Evolutionary conservation across 805 yeast genomes (phyloP).

Genomic region (baker's yeast (Saccharomyces cerevisiae)): DNA sequence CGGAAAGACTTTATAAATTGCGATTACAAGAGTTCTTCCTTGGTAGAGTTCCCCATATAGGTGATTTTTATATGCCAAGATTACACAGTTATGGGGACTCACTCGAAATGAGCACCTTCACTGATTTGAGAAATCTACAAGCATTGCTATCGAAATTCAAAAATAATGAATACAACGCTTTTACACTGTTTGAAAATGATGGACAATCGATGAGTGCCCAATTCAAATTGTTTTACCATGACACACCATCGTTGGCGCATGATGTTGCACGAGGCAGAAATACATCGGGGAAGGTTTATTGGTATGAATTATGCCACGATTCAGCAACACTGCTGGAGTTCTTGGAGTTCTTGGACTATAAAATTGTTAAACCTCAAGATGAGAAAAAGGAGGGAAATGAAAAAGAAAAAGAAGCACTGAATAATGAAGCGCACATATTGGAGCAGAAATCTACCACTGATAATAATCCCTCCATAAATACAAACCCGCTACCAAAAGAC

Average conservation of each 20-base stretch:
- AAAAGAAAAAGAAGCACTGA: slow-evolving; percentile 1
- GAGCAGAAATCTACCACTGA: slow-evolving; percentile 1
- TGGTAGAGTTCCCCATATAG: slow-evolving; percentile 22
- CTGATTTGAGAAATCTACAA: slow-evolving; percentile 12
- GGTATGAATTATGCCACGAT: slow-evolving; percentile 23
- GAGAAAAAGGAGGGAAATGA: slow-evolving; percentile 1
- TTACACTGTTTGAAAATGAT: slow-evolving; percentile 13
- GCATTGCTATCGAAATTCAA: slow-evolving; percentile 10
- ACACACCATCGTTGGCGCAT: slow-evolving; percentile 15
- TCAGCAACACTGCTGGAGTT: slow-evolving; percentile 13
- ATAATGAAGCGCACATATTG: background rate
- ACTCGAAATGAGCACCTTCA: slow-evolving; percentile 9
- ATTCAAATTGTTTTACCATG: slow-evolving; percentile 20
- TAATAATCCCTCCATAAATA: slow-evolving; percentile 4
- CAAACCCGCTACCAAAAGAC: slow-evolving; percentile 18
- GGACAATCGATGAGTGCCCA: slow-evolving; percentile 16
- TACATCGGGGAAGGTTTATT: slow-evolving; percentile 9
- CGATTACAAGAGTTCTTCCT: slow-evolving; percentile 21
- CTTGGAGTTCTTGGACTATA: slow-evolving; percentile 13
- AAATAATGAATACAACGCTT: slow-evolving; percentile 8
- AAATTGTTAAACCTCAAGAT: slow-evolving; percentile 5
- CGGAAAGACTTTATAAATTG: slow-evolving; percentile 18
- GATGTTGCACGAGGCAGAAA: slow-evolving; percentile 8
- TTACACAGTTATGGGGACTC: slow-evolving; percentile 16
- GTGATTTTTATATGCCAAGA: slow-evolving; percentile 25